Evolutionary conservation across 108 stramenopile species (phyloP), one percentile per base, ranked within the genome.

Genomic region (Discostella pseudostelligera): DNA sequence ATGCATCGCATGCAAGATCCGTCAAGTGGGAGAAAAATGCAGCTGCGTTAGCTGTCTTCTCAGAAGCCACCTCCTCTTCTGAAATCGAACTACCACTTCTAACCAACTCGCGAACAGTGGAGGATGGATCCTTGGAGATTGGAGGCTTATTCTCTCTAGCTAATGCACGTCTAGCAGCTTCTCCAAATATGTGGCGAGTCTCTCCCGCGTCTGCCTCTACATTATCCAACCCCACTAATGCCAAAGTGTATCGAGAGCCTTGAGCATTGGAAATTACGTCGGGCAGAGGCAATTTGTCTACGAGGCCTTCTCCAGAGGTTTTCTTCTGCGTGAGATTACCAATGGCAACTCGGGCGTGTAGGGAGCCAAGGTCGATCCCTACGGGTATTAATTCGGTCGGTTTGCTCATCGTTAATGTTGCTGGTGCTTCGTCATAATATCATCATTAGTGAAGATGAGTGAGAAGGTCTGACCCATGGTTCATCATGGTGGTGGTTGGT

Each of bases 1-100:
- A 61, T 47, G 81, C 77, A 67, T 81, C 77, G 39, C 76, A 77
- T 12, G 81, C 81, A 24, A 81, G 77, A 29, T 81, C 70, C 10
- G 72, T 59, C 39, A 81, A 47, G 45, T 78, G 70, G 35, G 49
- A 66, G 49, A 81, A 78, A 54, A 81, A 81, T 24, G 80, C 80
- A 56, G 77, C 66, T 28, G 59, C 60, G 6, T 70, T 58, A 17
- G 67, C 43, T 20, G 48, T 45, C 53, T 67, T 72, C 20, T 67
- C 45, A 4, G 59, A 39, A 1, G 28, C 42, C 1, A 64, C 61
- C 20, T 60, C 67, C 53, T 46, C 56, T 2, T 49, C 40, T 20
- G 28, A 39, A 14, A 75, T 16, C 1, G 55, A 67, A 45, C 62
- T 70, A 28, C 67, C 26, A 19, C 65, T 60, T 53, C 39, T 63